A percentile compares a stretch with the other conserved stretches of the same genome.
Evolutionary conservation across 2,329 filamentous ascomycete genomes (phyloP).

Genomic region (Alternaria tenuissima): DNA sequence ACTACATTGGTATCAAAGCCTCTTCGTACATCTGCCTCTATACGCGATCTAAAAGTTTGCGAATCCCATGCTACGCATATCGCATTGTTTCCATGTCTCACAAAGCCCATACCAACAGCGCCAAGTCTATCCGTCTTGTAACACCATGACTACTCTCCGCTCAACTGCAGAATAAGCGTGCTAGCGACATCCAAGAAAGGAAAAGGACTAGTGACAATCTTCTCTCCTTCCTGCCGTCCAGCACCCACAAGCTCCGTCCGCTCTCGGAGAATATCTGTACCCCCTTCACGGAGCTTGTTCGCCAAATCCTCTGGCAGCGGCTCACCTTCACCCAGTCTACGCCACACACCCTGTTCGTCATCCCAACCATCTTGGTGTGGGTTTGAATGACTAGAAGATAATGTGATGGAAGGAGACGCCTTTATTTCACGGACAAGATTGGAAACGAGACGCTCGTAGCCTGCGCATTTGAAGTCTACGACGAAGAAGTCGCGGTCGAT

Average conservation of each 20-base stretch:
- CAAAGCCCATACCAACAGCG: background rate
- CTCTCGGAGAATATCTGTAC: constrained; percentile 49
- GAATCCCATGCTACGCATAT: background rate
- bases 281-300: constrained; percentile 40
- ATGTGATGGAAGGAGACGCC: constrained; percentile 29
- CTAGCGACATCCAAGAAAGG: constrained; percentile 95
- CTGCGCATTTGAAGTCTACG: constrained; percentile 98
- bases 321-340: constrained; percentile 44
- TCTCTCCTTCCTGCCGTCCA: constrained; percentile 74
- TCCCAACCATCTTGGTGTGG: constrained; percentile 44
- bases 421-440: constrained; percentile 54
- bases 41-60: background rate
- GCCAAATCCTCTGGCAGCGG: constrained; percentile 40
- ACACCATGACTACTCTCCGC: constrained; percentile 36
- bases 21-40: constrained; percentile 3
- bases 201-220: constrained; percentile 93
- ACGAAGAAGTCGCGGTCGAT: constrained; percentile 93
- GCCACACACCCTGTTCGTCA: constrained; percentile 46
- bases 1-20: constrained; percentile 1
- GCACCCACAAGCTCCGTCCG: constrained; percentile 54
- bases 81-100: background rate
- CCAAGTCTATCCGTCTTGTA: background rate
- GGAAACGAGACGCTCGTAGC: constrained; percentile 84
- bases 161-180: constrained; percentile 87
- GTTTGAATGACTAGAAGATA: constrained; percentile 22